Percentiles rank a stretch among this genome's conserved stretches.
These are phyloP conservation scores for Leccinum laetum DNA, from an alignment of 1,284 basidiomycete species.

Conservation along the genomic window DNA sequence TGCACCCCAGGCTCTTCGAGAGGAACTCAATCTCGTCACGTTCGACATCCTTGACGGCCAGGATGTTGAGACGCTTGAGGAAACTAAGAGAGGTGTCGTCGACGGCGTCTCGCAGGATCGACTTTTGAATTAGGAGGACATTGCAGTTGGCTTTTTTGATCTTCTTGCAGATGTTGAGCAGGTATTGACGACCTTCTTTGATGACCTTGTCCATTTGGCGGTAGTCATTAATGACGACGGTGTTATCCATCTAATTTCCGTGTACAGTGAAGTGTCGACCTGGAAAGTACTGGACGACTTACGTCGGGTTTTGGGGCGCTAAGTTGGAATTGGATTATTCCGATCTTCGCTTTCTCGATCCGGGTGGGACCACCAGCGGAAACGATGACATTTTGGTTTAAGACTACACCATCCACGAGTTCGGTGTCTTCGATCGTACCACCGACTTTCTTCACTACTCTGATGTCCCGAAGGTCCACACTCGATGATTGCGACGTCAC, in stretches of 20 bases:
- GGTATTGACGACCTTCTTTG: slow-evolving; percentile 98
- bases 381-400: slow-evolving; percentile 94
- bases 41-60: slow-evolving; percentile 98
- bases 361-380: slow-evolving; percentile 93
- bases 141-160: slow-evolving; percentile 99
- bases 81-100: slow-evolving; percentile 99
- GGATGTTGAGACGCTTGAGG: slow-evolving; percentile 96
- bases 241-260: slow-evolving; percentile 92
- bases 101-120: slow-evolving; percentile 97
- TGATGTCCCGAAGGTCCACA: slow-evolving; percentile 96
- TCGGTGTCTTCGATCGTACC: slow-evolving; percentile 99
- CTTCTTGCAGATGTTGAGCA: slow-evolving; percentile 98
- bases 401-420: slow-evolving; percentile 93
- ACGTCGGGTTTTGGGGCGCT: slow-evolving; percentile 98
- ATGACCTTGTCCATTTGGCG: slow-evolving; percentile 99
- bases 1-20: slow-evolving; percentile 92
- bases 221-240: slow-evolving; percentile 99
- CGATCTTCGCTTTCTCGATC: slow-evolving; percentile 99
- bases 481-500: slow-evolving; percentile 87
- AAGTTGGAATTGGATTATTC: slow-evolving; percentile 98
- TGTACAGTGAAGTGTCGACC: neutral
- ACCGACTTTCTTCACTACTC: slow-evolving; percentile 98
- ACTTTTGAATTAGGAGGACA: slow-evolving; percentile 98
- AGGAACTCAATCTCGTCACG: slow-evolving; percentile 99
- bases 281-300: slow-evolving; percentile 31